Evolutionary conservation across 2,329 filamentous ascomycete species (phyloP), one percentile per base, ranked within the genome.

Genomic region (Alternaria novae-zelandiae): DNA sequence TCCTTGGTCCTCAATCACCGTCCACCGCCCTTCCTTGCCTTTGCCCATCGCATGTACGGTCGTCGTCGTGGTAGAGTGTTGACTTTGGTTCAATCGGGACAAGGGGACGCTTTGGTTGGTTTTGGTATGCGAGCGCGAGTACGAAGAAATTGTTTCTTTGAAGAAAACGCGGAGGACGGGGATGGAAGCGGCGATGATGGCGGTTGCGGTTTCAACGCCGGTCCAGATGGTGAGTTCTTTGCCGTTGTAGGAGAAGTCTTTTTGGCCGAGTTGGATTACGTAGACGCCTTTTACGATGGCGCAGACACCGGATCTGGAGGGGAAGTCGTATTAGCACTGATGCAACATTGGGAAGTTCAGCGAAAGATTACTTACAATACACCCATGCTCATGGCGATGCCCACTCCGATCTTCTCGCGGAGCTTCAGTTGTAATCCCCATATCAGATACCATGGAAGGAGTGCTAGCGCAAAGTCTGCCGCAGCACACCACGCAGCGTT

Each of bases 91-190:
- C 21, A 58, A 17, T 11, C 49, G 44, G 5, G 59, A 59, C 8
- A 62, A 11, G 4, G 58, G 63, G 5, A 63, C 47, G 15, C 41
- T 44, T n/a, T 44, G 15, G 7, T 50, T 56, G 3, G 54, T 36
- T 2, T 21, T 26, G n/a, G 23, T 41, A 8, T 43, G 26, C 32
- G 47, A 53, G 25, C 51, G 51, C 8, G 54, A 46, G 41, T 53
- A 50, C 0, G 59, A 63, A 8, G 65, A 69, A 3, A 71, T 67
- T 2, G 66, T 67, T n/a, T 75, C 68, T n/a, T 72, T 72, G 67
- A 77, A 70, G 66, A 76, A 76, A 8, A 76, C 74, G 26, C 74
- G 74, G 3, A 77, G 69, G 3, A 77, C 72, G 6, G 74, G 74
- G 7, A 77, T 74, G 3, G 70, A 75, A 7, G 70, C 74, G 10